Percentiles rank a stretch among this genome's conserved stretches.
Conservation (phyloP, 2,329 filamentous ascomycete species). For the Neoscytalidium dimidiatum region DNA sequence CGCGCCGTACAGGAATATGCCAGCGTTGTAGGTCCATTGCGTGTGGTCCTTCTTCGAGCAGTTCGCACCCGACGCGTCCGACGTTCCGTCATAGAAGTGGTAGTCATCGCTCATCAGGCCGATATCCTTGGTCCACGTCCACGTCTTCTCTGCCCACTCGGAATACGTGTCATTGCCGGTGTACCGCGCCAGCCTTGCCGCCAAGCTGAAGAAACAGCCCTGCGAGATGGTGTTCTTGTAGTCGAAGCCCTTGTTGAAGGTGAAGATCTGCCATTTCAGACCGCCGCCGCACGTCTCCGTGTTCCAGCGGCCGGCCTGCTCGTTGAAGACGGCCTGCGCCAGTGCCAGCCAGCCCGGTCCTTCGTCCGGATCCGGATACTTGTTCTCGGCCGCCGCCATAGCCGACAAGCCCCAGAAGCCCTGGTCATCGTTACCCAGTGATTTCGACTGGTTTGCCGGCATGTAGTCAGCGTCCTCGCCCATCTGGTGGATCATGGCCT, state of each 20-base stretch:
- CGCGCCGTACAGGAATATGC: conserved; percentile 48
- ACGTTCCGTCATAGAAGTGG: conserved; percentile 49
- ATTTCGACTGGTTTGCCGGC: conserved; percentile 31
- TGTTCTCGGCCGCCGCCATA: conserved; percentile 59
- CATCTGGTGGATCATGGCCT: conserved; percentile 71
- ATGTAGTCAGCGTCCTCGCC: conserved; percentile 75
- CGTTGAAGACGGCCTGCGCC: conserved; percentile 78
- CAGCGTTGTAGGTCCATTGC: conserved; percentile 51
- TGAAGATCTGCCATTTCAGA: conserved; percentile 83
- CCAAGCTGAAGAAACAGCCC: conserved; percentile 59
- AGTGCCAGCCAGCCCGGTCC: conserved; percentile 72
- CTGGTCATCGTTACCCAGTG: conserved; percentile 61
- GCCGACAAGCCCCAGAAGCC: conserved; percentile 61
- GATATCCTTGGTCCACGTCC: conserved; percentile 54
- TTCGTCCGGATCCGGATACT: conserved; percentile 44
- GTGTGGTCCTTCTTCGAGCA: conserved; percentile 46
- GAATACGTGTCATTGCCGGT: conserved; percentile 78
- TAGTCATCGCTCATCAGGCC: conserved; percentile 55
- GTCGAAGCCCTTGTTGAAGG: conserved; percentile 69
- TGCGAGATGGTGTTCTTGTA: conserved; percentile 63
- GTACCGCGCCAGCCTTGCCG: conserved; percentile 71
- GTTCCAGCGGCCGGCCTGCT: conserved; percentile 73
- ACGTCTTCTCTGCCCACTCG: conserved; percentile 71
- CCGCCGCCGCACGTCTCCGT: conserved; percentile 67
- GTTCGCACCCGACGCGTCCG: conserved; percentile 39